A percentile compares a stretch with the other conserved stretches of the same genome.
phyloP scores from a whole-genome alignment of 2,329 filamentous ascomycete genomes.

The Aureobasidium sp. region DNA sequence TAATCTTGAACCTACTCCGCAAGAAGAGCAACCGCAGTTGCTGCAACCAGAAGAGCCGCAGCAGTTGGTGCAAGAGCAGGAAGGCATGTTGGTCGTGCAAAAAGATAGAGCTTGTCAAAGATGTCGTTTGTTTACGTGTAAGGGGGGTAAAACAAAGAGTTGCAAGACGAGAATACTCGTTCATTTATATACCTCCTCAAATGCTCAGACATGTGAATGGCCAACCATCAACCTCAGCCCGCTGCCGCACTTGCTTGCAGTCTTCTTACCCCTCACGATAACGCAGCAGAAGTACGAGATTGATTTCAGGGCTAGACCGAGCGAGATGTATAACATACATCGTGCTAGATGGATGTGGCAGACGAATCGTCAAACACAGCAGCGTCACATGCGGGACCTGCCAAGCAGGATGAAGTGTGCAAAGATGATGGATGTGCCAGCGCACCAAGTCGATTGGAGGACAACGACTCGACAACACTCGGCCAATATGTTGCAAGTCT shows the following conservation, averaged over 20 bases:
- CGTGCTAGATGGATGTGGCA: not conserved
- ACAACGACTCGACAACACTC: not conserved
- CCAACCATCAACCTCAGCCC: not conserved
- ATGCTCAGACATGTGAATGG: not conserved
- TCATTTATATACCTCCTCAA: not conserved
- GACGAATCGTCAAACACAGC: not conserved
- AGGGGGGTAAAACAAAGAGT: not conserved
- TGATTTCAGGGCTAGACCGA: not conserved
- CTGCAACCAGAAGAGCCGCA: constrained; percentile 1
- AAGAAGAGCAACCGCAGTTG: constrained; percentile 3
- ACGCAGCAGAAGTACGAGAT: not conserved
- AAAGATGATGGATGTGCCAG: not conserved
- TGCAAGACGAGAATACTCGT: not conserved
- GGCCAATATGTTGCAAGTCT: not conserved
- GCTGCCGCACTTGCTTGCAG: not conserved
- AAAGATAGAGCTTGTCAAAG: not conserved
- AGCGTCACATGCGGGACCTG: not conserved
- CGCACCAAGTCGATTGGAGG: not conserved
- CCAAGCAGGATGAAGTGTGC: not conserved
- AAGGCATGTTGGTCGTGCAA: not conserved
- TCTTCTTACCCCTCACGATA: not conserved
- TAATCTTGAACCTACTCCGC: not conserved
- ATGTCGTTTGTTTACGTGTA: not conserved
- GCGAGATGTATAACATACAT: not conserved
- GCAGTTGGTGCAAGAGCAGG: constrained; percentile 10